Percentiles rank a stretch among this genome's conserved stretches.
Evolutionary conservation across 495 filamentous ascomycete genomes (phyloP).

Genomic region (Trichoderma reesei): DNA sequence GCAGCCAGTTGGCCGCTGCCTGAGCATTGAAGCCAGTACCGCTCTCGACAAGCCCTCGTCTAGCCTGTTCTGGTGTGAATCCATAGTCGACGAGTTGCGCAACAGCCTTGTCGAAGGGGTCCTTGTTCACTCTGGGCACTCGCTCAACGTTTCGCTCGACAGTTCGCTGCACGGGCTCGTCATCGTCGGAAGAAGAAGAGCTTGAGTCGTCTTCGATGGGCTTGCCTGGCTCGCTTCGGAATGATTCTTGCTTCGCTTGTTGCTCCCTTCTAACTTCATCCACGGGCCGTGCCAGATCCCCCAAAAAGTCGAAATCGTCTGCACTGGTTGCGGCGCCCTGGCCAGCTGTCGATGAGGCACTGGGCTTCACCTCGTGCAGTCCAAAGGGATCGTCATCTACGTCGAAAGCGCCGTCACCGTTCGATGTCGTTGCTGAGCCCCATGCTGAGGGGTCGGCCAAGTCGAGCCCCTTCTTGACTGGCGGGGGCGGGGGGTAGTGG

Average conservation of each 20-base stretch:
- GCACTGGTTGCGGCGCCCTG: conserved; percentile 23
- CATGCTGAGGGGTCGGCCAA: conserved; percentile 31
- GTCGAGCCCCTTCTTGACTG: conserved; percentile 17
- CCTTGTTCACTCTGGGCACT: conserved; percentile 20
- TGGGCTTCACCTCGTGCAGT: conserved; percentile 54
- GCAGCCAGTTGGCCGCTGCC: conserved; percentile 76
- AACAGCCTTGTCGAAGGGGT: conserved; percentile 69
- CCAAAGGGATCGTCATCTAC: conserved; percentile 62
- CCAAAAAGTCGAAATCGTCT: conserved; percentile 87
- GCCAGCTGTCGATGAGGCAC: conserved; percentile 22
- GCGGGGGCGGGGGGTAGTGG: conserved; percentile 45
- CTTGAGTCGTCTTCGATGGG: conserved; percentile 36
- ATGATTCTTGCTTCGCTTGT: conserved; percentile 28
- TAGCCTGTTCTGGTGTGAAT: conserved; percentile 72
- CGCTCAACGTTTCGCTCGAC: not conserved
- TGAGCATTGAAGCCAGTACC: conserved; percentile 73
- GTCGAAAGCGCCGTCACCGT: conserved; percentile 16
- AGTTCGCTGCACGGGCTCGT: not conserved
- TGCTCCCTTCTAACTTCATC: conserved; percentile 52
- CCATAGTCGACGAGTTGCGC: conserved; percentile 94
- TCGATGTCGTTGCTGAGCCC: conserved; percentile 17
- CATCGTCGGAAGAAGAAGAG: conserved; percentile 3
- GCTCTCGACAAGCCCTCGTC: conserved; percentile 66
- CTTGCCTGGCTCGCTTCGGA: conserved; percentile 34
- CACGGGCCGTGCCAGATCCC: conserved; percentile 76